Conservation (phyloP, 768 basidiomycete species). For the Rhodotorula graminis region DNA sequence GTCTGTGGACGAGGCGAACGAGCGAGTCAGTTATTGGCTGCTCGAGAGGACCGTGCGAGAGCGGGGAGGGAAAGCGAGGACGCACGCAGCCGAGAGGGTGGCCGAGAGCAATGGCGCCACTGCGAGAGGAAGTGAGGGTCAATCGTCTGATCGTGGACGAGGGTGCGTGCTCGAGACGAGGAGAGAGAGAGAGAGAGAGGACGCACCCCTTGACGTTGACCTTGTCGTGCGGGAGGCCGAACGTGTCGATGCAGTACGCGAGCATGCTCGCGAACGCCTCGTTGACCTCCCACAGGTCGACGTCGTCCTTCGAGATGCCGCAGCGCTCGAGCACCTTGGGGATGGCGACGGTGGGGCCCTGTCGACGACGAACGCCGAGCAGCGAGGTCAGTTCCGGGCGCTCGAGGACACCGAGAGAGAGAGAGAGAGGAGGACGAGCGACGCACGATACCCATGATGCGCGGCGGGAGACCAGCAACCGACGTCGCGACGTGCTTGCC, state of each 20-base stretch:
- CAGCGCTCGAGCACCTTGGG: constrained; percentile 63
- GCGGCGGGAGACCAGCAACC: constrained; percentile 66
- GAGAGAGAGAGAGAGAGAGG: not conserved
- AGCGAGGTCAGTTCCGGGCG: not conserved
- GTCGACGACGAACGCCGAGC: not conserved
- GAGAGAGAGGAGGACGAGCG: too few species aligned
- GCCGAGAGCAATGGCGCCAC: constrained; percentile 74
- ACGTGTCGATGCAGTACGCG: constrained; percentile 64
- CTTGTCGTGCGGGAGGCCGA: constrained; percentile 61
- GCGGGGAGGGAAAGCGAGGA: not conserved
- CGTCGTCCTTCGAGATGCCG: constrained; percentile 62
- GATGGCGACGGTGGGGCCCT: constrained; percentile 75
- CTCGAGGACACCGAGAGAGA: too few species aligned
- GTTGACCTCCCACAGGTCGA: constrained; percentile 82
- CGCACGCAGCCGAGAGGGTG: constrained; percentile 43
- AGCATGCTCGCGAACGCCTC: constrained; percentile 58
- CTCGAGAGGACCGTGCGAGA: not conserved
- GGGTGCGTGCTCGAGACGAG: too few species aligned
- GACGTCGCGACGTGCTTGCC: constrained; percentile 72
- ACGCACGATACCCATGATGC: constrained; percentile 58
- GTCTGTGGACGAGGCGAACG: constrained; percentile 52
- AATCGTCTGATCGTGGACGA: too few species aligned
- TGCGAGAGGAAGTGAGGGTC: not conserved
- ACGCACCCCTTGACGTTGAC: constrained; percentile 71
- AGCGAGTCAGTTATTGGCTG: not conserved